Percentiles rank a stretch among this genome's conserved stretches.
These are phyloP conservation scores for Phalaenopsis equestris DNA, from an alignment of 106 monocot genomes.

Conservation along the genomic window DNA sequence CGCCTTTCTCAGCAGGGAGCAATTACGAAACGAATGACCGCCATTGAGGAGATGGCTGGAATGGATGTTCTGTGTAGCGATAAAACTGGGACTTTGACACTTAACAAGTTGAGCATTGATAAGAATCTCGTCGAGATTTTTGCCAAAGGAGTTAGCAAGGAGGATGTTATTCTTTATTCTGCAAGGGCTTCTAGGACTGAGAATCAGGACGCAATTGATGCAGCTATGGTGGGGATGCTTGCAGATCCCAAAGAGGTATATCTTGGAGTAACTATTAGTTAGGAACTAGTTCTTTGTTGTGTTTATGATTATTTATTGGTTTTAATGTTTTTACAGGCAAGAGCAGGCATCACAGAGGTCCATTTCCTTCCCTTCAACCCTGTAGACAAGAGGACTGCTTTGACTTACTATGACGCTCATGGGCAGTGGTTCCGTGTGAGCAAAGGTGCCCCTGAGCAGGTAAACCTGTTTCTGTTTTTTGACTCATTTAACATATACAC, in stretches of 20 bases:
- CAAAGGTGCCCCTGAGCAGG: constrained; percentile 98
- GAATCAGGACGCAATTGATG: constrained; percentile 98
- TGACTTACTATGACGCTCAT: constrained; percentile 76
- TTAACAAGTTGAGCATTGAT: constrained; percentile 94
- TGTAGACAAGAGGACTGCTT: constrained; percentile 90
- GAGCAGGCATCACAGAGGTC: constrained; percentile 89
- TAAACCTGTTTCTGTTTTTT: constrained; percentile 6
- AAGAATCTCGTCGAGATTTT: constrained; percentile 80
- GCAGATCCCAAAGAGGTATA: constrained; percentile 96
- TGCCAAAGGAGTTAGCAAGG: constrained; percentile 80
- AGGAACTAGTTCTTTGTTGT: not conserved
- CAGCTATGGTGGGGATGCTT: constrained; percentile 97
- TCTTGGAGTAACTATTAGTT: not conserved
- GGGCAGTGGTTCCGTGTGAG: constrained; percentile 88
- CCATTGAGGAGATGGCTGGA: constrained; percentile 99
- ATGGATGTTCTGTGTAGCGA: constrained; percentile 99
- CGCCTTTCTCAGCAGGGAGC: constrained; percentile 94
- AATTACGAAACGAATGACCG: constrained; percentile 98
- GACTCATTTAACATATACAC: not conserved
- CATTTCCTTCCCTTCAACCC: constrained; percentile 98
- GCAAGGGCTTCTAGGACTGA: constrained; percentile 87
- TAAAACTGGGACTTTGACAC: constrained; percentile 87
- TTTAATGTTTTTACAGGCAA: constrained; percentile 40
- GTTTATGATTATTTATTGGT: not conserved
- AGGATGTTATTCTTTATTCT: constrained; percentile 71